Base-by-base conservation (phyloP, 768 basidiomycete species). In the Boletus pseudopeckii region DNA sequence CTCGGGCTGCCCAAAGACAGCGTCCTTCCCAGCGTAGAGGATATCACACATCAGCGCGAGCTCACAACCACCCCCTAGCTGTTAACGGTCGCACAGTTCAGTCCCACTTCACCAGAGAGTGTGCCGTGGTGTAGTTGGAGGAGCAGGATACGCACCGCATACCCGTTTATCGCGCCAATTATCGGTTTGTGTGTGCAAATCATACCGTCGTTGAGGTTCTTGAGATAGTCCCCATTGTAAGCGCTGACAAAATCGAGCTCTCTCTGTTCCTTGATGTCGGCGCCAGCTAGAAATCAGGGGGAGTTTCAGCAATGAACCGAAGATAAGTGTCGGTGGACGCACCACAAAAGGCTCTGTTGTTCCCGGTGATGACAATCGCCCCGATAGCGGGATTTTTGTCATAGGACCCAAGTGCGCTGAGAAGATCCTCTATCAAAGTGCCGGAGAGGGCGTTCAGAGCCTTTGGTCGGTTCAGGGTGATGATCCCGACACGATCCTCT, bases 221-320 rank as follows among this genome's bases (percentile, higher is more conserved):
- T 58, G 44, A 82, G 72, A 58, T 80, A 81, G 57, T 78, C 74
- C 15, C 56, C 55, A 41, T 64, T 73, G 68, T 80, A 80, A 15
- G 74, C 77, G 32, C 73, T 63, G 33, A 78, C 69, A 52, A 80
- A 77, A 74, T 75, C 92, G 90, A 74, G 65, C 26, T 92, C 89
- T 71, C 90, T 93, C 90, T 98, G 97, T 71, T 98, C 95, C 73
- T 95, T 98, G 74, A 98, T 98, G 71, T 98, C 96, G 13, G 96
- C 96, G 2, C 96, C 93, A 58, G 94, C 93, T 60, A 30, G 10
- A 20, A 7, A 39, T 34, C 11, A 28, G 10, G 22, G 10, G 5
- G 9, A 1, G 33, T 6, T 22, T 43, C 44, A n/a, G 4, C 13
- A 1, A 20, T 32, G 45, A 50, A 17, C 4, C 9, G 6, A 18